Base-by-base conservation (phyloP, 495 filamentous ascomycete species). In the Neurospora sp. region DNA sequence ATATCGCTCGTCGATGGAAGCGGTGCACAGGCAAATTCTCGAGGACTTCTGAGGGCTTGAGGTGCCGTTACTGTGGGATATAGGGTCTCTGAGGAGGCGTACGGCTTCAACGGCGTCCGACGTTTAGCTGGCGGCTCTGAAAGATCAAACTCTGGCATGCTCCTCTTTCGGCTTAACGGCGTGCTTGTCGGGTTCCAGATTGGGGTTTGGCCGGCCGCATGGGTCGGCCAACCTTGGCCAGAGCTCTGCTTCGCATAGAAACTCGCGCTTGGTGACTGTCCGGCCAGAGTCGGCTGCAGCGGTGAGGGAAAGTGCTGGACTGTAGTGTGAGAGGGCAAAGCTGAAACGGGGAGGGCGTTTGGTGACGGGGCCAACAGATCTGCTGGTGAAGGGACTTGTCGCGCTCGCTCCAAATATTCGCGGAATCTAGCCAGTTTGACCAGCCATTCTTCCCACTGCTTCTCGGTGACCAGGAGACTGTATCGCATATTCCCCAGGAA, bases 401-500 rank as follows among this genome's bases (percentile, higher is more conserved):
- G 80, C 40, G 80, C 81, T 48, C 85, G 85, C 76, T 94, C 90
- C 83, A 93, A 92, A 81, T 91, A 98, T 35, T 89, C 88, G 72
- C 87, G 89, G 78, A 97, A 97, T 44, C 89, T 90, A 22, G 89
- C 85, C 69, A 98, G 83, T 77, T 91, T 93, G 70, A 86, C 83
- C 76, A 97, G 90, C 96, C 96, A 98, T 42, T 89, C 85, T 39
- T 87, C 82, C 96, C 96, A 99, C 79, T 97, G 87, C 77, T 94
- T 87, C 70, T 85, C 85, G 0, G 94, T 96, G 1, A 91, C 92
- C 78, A 93, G 91, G 1, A 99, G 85, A 74, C 91, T 93, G 80
- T 99, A 99, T 77, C 94, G 89, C 89, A 99, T 96, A 79, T 99
- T 98, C 85, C 96, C 97, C 72, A 99, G 86, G 77, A 99, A 99